phyloP scores from a whole-genome alignment of 306 rosid genomes.

The Glycine latifolia region DNA sequence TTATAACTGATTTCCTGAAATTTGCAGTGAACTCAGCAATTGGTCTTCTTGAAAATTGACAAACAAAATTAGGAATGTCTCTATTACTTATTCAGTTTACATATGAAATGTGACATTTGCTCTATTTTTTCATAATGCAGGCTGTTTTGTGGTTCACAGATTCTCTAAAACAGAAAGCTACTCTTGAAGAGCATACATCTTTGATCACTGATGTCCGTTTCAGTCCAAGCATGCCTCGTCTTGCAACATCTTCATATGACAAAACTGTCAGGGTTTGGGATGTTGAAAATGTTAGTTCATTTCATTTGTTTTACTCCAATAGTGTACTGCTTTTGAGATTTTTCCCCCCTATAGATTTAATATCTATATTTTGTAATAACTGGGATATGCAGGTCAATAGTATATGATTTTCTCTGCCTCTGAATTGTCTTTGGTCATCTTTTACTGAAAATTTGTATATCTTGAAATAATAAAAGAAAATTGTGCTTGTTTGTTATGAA shows the following conservation, averaged over 20 bases:
- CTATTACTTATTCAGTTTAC: conserved; percentile 18
- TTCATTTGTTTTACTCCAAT: conserved; percentile 12
- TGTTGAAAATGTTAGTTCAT: conserved; percentile 84
- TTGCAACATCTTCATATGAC: conserved; percentile 97
- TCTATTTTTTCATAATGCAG: conserved; percentile 56
- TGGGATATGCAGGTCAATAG: conserved; percentile 11
- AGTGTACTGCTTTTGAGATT: background rate
- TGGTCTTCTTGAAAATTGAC: conserved; percentile 15
- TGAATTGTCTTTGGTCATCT: background rate
- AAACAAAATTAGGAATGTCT: conserved; percentile 14
- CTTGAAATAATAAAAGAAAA: background rate
- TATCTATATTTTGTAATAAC: conserved; percentile 24
- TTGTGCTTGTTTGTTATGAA: conserved; percentile 7
- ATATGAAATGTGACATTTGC: conserved; percentile 31
- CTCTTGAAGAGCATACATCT: conserved; percentile 83
- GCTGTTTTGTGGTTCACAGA: conserved; percentile 94
- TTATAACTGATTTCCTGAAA: conserved; percentile 34
- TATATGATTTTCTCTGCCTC: background rate
- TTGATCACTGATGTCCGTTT: conserved; percentile 95
- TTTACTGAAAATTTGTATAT: background rate
- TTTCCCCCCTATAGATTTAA: background rate
- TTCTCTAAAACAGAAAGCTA: conserved; percentile 71
- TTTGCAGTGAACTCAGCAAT: conserved; percentile 11
- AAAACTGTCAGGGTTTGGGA: conserved; percentile 99
- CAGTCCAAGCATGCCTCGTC: conserved; percentile 93